Evolutionary conservation across 306 rosid genomes (phyloP).

Genomic region (Quillaja saponaria): DNA sequence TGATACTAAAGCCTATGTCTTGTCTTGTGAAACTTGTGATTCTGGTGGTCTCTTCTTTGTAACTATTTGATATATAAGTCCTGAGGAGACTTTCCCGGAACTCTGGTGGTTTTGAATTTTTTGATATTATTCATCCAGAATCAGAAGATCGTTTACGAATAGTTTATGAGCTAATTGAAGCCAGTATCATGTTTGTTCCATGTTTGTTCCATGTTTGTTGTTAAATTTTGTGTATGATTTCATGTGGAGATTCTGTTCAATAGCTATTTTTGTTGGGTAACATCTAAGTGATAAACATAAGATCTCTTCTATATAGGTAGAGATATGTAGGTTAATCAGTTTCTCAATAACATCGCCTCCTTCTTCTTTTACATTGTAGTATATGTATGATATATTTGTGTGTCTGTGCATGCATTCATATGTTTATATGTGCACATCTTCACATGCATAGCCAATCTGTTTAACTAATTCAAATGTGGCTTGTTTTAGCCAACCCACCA

Average conservation of each 20-base stretch:
- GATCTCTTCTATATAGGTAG: no score
- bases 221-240: background rate
- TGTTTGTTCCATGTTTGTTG: no score
- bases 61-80: background rate
- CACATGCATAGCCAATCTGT: no score
- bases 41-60: background rate
- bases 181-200: no score
- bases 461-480: no score
- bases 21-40: slow-evolving; percentile 1
- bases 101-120: background rate
- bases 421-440: background rate
- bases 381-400: background rate
- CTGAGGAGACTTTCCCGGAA: background rate
- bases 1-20: no score
- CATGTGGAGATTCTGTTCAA: background rate
- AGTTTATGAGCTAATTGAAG: no score
- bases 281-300: background rate
- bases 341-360: background rate
- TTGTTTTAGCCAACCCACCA: no score
- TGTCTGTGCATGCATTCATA: background rate
- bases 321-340: background rate
- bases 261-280: background rate
- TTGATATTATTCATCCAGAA: background rate
- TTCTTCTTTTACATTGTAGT: background rate
- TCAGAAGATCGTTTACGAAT: background rate